phyloP scores from a whole-genome alignment of 495 filamentous ascomycete genomes.

The Cladorrhinum samala region DNA sequence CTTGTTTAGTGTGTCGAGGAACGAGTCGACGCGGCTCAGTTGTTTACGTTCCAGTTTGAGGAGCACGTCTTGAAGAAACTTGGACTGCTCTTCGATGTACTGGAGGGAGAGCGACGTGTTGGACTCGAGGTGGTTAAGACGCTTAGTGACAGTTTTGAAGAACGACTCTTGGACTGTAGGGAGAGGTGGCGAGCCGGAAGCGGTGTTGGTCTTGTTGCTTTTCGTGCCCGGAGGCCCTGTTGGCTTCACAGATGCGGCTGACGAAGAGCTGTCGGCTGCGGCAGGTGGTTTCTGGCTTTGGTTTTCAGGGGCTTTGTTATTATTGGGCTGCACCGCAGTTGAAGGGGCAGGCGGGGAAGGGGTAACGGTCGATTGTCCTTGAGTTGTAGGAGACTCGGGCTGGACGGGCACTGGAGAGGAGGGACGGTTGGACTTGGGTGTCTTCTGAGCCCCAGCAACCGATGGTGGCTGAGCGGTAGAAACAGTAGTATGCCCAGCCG shows the following conservation, averaged over 20 bases:
- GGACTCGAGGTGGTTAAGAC: conserved; percentile 80
- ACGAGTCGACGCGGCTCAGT: conserved; percentile 70
- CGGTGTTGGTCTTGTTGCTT: conserved; percentile 40
- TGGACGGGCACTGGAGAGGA: conserved; percentile 4
- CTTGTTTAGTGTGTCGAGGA: conserved; percentile 75
- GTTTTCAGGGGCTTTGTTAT: conserved; percentile 4
- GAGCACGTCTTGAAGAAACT: conserved; percentile 85
- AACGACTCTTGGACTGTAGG: conserved; percentile 94
- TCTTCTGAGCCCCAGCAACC: conserved; percentile 1
- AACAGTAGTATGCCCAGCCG: conserved; percentile 3
- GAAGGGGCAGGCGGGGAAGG: conserved; percentile 6
- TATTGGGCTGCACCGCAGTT: not conserved
- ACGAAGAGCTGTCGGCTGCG: conserved; percentile 2
- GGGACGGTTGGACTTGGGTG: conserved; percentile 2
- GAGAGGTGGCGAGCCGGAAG: conserved; percentile 50
- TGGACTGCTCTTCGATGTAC: conserved; percentile 95
- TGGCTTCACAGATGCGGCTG: conserved; percentile 4
- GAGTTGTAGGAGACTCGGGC: conserved; percentile 2
- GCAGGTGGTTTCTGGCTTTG: conserved; percentile 9
- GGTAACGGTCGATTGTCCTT: conserved; percentile 6
- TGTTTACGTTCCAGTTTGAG: conserved; percentile 85
- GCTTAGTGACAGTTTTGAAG: conserved; percentile 93
- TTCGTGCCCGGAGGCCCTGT: conserved; percentile 13
- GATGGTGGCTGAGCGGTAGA: conserved; percentile 8
- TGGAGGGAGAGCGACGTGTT: conserved; percentile 90